Evolutionary conservation across 2,329 filamentous ascomycete genomes (phyloP), one percentile per base, ranked within the genome.

Genomic region (Endoconidiophora polonica): DNA sequence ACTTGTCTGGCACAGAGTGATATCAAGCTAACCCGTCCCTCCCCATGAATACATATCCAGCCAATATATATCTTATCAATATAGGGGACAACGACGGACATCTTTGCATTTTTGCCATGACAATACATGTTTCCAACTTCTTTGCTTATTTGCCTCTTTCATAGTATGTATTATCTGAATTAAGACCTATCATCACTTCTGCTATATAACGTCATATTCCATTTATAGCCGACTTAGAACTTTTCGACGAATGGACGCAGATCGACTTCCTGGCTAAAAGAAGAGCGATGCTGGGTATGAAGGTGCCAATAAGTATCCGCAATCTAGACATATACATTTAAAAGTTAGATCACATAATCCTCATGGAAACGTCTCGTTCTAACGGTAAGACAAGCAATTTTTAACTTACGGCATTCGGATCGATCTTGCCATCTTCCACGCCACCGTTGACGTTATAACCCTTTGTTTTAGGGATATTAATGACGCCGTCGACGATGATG

Each of bases 271-370:
- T 85, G 84, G 0, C 84, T 87, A 59, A 90, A 93, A 2, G 77
- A 77, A 4, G 82, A 85, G 57, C 76, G 73, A 29, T 81, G 83
- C 67, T 94, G 86, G 0, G 79, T 82, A 60, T 94, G 86, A 58
- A 94, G 61, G 60, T 81, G 70, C 85, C 86, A 94, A 59, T 94
- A 94, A 9, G 77, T 75, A 56, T 93, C 85, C 9, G 86, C 86
- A 69, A 94, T 93, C 79, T 90, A 43, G 16, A 33, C n/a, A 48
- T 7, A 16, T 18, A 18, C 16, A 18, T 18, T 18, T 1, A 18
- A 44, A 16, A 4, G 22, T 44, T 48, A 48, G 49, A 16, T 16
- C 6, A 9, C 5, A n/a, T 12, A 12, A 12, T 33, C 5, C 12
- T 33, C 2, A 10, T 9, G 9, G 9, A 33, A 12, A 33, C 23